Conservation (phyloP, 2,329 filamentous ascomycete genomes). For the Penicillium sp. region DNA sequence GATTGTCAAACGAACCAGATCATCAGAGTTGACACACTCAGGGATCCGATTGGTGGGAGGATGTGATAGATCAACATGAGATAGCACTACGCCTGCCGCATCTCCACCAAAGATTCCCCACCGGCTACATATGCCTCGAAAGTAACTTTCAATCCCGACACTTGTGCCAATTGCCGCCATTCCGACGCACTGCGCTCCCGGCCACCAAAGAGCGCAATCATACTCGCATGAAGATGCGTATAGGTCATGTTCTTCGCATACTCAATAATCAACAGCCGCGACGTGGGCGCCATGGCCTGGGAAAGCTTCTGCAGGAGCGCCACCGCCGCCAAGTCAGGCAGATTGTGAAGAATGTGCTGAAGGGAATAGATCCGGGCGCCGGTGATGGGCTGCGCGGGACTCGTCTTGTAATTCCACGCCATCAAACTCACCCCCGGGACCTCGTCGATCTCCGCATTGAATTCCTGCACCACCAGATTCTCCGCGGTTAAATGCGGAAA, state of each 20-base stretch:
- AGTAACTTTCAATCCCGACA: conserved; percentile 35
- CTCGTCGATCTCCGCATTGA: conserved; percentile 31
- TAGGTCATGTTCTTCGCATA: conserved; percentile 39
- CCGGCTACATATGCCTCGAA: conserved; percentile 36
- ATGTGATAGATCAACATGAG: not conserved
- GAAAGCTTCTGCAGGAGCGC: conserved; percentile 38
- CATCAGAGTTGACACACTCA: not conserved
- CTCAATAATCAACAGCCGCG: conserved; percentile 38
- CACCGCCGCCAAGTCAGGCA: conserved; percentile 38
- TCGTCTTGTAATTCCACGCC: conserved; percentile 39
- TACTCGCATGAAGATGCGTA: conserved; percentile 37
- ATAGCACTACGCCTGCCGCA: conserved; percentile 20
- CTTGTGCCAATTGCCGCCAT: conserved; percentile 35
- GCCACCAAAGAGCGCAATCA: conserved; percentile 39
- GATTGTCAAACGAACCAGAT: too few relatives aligned
- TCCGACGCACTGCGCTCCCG: conserved; percentile 36
- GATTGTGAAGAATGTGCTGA: conserved; percentile 40
- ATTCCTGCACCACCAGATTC: conserved; percentile 39
- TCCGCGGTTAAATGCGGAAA: conserved; percentile 30
- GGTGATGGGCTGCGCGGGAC: conserved; percentile 32
- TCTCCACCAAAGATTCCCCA: conserved; percentile 39
- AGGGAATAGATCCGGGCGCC: conserved; percentile 37
- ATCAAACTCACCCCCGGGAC: conserved; percentile 30
- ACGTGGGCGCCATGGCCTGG: conserved; percentile 34
- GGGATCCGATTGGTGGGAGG: conserved; percentile 5